Evolutionary conservation across 768 basidiomycete species (phyloP), one percentile per base, ranked within the genome.

Genomic region (Austroboletus festivus): DNA sequence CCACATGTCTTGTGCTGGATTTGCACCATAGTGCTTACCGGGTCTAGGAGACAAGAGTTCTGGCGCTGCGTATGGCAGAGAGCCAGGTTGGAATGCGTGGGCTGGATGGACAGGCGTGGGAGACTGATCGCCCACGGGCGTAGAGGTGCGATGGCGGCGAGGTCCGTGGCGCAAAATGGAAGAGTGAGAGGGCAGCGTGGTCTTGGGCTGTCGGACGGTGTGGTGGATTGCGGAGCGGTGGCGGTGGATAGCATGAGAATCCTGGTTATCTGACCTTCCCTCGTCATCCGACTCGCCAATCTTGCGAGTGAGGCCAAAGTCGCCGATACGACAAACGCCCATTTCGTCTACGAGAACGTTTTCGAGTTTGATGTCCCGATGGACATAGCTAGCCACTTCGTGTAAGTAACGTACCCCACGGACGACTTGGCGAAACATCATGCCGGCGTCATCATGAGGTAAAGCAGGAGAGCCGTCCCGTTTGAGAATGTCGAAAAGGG

Each of bases 321-420:
- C 92, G 38, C 75, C 73, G 26, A 95, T 85, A 61, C 83, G 82
- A 73, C 91, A 93, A n/a, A 84, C 77, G 47, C 89, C 87, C 73
- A 80, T 82, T 63, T 90, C 87, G 65, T 94, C 91, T 45, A 94
- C 84, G 37, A 98, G 80, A 42, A 98, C 83, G 71, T 99, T 99
- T 71, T 98, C 96, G 50, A 96, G 80, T 73, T 99, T 99, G 67
- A 99, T 73, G 70, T 99, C 96, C 58, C 93, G 81, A 71, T 99
- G 95, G 46, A 94, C 86, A 57, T 86, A 80, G 8, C 77, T 69
- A 22, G 82, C 85, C 35, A 80, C 78, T 50, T 85, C 80, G 65
- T 95, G 92, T 62, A 95, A 68, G 70, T 93, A 93, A 44, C 82
- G 78, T 61, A 93, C 68, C 18, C 89, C 91, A 46, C 85, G 73